Evolutionary conservation across 805 yeast genomes (phyloP), one percentile per base, ranked within the genome.

Genomic region (Metschnikowia orientalis): DNA sequence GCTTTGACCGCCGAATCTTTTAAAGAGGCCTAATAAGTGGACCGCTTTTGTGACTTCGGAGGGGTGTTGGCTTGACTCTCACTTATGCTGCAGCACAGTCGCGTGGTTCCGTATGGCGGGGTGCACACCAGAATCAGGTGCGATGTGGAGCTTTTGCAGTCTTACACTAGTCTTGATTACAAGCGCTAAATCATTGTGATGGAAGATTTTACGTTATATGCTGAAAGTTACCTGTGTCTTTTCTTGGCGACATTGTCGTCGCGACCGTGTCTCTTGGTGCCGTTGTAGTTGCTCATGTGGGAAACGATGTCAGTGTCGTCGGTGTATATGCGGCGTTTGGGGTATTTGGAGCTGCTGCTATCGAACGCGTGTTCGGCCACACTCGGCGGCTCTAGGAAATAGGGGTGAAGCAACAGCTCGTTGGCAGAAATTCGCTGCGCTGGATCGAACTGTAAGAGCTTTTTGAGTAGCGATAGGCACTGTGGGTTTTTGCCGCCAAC

Each of bases 381-480:
- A 44, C 67, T 67, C 0, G 94, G 85, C 18, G 65, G 59, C 34
- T 82, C 90, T 23, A 74, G 60, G 51, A 92, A 90, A 67, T 82
- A 92, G 11, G 77, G 77, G 57, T 89, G 95, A 7, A 74, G 63
- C 40, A 90, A 54, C 0, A 95, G 82, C 37, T 75, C 77, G 28
- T 72, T 71, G 0, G 97, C 95, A 15, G 90, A 84, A 26, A 89
- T 59, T 41, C 98, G 65, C 15, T 65, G 67, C 6, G 79, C 68
- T 0, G 98, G 97, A 51, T 92, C 95, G 55, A 88, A 92, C 38
- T 75, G 82, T 32, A 92, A 58, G 23, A 92, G 54, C 25, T 73
- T 72, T 22, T 73, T 63, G 17, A 90, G 59, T 17, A 90, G 61
- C 37, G 75, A 73, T 13, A 84, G 66, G 26, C 95, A 88, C 44